These are phyloP conservation scores for Euphorbia neoarborescens DNA, from an alignment of 441 rosid genomes.

Conservation along the genomic window DNA sequence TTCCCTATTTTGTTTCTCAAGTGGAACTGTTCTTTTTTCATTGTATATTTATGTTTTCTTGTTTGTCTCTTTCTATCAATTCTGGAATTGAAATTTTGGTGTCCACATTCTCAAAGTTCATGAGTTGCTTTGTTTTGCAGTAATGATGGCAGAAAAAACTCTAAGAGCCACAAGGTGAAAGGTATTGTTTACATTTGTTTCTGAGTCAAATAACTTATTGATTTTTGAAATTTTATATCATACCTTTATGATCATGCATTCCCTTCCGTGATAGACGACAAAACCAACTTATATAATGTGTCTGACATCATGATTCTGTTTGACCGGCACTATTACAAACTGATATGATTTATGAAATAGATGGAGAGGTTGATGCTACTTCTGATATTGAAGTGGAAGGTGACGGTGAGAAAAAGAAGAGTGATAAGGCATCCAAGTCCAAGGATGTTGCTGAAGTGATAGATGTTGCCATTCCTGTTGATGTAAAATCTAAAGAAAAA, in stretches of 20 bases:
- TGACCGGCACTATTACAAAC: conserved; percentile 17
- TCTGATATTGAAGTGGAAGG: not conserved
- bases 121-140: conserved; percentile 30
- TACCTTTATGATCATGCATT: not conserved
- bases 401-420: conserved; percentile 26
- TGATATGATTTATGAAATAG: conserved; percentile 12
- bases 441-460: conserved; percentile 10
- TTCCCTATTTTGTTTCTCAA: not conserved
- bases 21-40: not conserved
- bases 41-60: not conserved
- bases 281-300: not conserved
- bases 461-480: conserved; percentile 10
- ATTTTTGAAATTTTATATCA: not conserved
- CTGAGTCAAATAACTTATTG: not conserved
- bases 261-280: not conserved
- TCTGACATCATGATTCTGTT: not conserved
- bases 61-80: not conserved
- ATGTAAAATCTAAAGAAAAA: conserved; percentile 27
- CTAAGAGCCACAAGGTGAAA: conserved; percentile 23
- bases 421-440: conserved; percentile 13
- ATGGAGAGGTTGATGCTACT: conserved; percentile 5
- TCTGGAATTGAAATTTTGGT: not conserved
- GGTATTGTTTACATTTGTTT: conserved; percentile 24
- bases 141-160: conserved; percentile 17
- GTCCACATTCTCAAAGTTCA: conserved; percentile 2